Evolutionary conservation across 495 filamentous ascomycete species (phyloP), one percentile per base, ranked within the genome.

Genomic region (Thermothielavioides terrestris): DNA sequence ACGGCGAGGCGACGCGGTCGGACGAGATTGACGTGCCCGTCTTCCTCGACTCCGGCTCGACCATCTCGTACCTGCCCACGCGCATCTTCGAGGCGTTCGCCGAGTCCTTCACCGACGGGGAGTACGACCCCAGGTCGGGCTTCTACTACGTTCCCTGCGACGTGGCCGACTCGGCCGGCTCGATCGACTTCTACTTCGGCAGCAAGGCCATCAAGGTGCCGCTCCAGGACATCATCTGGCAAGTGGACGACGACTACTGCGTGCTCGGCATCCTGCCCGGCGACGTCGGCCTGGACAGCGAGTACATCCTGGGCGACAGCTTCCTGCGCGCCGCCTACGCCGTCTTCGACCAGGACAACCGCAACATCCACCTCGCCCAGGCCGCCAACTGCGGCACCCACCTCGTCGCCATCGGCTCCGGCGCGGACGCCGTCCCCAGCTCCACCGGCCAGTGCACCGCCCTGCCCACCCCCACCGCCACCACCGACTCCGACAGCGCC

Each of bases 191-290:
- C 65, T 78, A 70, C 6, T 81, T 79, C 38, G 69, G 67, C 1
- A 63, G 60, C 23, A 64, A 62, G 27, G 42, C 65, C 12, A 87
- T 90, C 53, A 65, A 71, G 10, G 81, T 90, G 2, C 66, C 73
- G 4, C 69, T 81, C 52, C 68, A 69, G 53, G 84, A 90, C 57
- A 70, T 90, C 45, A 74, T 88, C 57, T 72, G 61, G 62, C 28
- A 60, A 2, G 34, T 50, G 1, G 28, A 41, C 4, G 28, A 41
- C 4, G 68, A 51, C 4, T 31, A 30, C 18, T 65, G 64, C 49
- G 49, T 63, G 6, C 49, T 67, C 8, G 64, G 64, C 4, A 56
- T 61, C 2, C 42, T 52, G 8, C 39, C 52, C 2, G 40, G 49
- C 1, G 57, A 61, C 22, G 48, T n/a, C n/a, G n/a, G n/a, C n/a